Evolutionary conservation across 2,329 filamentous ascomycete species (phyloP).

Genomic region (Aspergillus jensenii): DNA sequence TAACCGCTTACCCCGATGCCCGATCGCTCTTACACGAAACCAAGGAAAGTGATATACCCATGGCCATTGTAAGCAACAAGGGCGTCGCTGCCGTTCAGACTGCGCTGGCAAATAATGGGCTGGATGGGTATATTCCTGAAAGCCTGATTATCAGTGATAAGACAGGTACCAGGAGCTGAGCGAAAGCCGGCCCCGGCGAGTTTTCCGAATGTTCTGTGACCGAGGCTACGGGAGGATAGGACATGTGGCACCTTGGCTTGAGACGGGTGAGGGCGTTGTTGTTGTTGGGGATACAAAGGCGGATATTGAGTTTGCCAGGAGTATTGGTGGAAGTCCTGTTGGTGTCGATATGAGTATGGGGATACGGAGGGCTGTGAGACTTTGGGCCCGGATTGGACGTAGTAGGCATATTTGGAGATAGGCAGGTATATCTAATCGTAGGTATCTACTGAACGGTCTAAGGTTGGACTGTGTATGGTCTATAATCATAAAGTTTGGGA

Average conservation of each 20-base stretch:
- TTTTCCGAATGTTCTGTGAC: slow-evolving; percentile 17
- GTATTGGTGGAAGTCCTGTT: slow-evolving; percentile 11
- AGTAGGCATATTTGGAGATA: background rate
- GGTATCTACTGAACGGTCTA: background rate
- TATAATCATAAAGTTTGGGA: no score
- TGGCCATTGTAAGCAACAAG: slow-evolving; percentile 27
- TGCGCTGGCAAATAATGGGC: background rate
- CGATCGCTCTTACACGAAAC: slow-evolving; percentile 6
- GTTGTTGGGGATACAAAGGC: slow-evolving; percentile 18
- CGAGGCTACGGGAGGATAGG: background rate
- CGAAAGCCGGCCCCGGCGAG: slow-evolving; percentile 15
- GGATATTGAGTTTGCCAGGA: slow-evolving; percentile 15
- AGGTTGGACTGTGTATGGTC: no score
- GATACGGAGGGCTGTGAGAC: background rate
- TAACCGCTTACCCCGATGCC: slow-evolving; percentile 18
- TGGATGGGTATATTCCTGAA: slow-evolving; percentile 4
- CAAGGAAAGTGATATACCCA: slow-evolving; percentile 12
- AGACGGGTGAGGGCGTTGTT: background rate
- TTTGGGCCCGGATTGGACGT: background rate
- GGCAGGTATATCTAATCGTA: background rate
- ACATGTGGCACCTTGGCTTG: background rate
- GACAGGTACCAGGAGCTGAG: background rate
- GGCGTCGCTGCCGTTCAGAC: slow-evolving; percentile 17
- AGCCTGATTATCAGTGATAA: slow-evolving; percentile 14
- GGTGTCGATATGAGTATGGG: slow-evolving; percentile 16